These are phyloP conservation scores for Aspergillus spinulosporus DNA, from an alignment of 2,329 filamentous ascomycete genomes.

Conservation along the genomic window DNA sequence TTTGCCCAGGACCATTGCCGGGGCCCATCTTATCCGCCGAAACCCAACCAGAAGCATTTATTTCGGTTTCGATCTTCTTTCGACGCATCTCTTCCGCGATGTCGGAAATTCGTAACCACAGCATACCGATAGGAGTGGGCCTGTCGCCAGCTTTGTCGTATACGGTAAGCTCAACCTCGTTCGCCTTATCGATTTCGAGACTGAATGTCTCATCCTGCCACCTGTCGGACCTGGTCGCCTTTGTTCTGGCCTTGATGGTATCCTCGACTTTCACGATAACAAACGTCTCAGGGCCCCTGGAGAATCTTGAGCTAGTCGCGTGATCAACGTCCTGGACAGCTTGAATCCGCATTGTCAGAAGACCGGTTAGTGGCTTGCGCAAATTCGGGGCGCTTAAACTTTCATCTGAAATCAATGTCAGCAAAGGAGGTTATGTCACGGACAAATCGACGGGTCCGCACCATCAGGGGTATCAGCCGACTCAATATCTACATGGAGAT, in stretches of 20 bases:
- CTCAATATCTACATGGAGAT: conserved; percentile 92
- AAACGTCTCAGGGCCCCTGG: conserved; percentile 89
- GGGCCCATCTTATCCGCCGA: conserved; percentile 92
- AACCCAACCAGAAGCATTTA: conserved; percentile 93
- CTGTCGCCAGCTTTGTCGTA: conserved; percentile 94
- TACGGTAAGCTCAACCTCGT: conserved; percentile 95
- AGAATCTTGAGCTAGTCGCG: conserved; percentile 77
- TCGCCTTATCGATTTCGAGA: conserved; percentile 95
- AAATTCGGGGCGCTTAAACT: conserved; percentile 94
- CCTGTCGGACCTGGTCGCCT: conserved; percentile 77
- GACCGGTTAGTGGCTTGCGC: conserved; percentile 91
- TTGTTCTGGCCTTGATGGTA: conserved; percentile 83
- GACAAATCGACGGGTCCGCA: conserved; percentile 47
- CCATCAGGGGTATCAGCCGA: conserved; percentile 75
- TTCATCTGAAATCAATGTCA: conserved; percentile 66
- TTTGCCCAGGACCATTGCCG: conserved; percentile 49
- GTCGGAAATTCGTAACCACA: conserved; percentile 96
- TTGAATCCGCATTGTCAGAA: conserved; percentile 80
- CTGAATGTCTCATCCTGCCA: conserved; percentile 92
- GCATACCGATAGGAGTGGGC: conserved; percentile 85
- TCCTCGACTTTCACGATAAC: conserved; percentile 97
- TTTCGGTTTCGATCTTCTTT: conserved; percentile 95
- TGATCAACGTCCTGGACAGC: conserved; percentile 95
- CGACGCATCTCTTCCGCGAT: conserved; percentile 96
- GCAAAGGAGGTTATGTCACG: neutral